Evolutionary conservation across 768 basidiomycete genomes (phyloP).

Genomic region (Psilocybe azurescens): DNA sequence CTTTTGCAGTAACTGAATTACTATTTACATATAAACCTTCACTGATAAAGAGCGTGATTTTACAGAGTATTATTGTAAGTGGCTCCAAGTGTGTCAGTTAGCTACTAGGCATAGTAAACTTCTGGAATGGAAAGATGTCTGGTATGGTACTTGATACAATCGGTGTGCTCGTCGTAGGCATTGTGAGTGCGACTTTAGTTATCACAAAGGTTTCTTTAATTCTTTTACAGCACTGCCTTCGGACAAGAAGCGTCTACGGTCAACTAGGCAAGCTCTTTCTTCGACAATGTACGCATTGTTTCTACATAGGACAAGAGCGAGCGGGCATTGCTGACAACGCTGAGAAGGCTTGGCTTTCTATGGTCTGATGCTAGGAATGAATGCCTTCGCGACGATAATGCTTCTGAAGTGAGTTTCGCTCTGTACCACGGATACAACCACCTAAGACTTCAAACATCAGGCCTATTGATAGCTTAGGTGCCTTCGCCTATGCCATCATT

Average conservation of each 20-base stretch:
- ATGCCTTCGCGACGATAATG: not conserved
- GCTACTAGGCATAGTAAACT: too few species aligned
- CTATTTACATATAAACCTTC: too few species aligned
- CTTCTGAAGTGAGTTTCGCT: not conserved
- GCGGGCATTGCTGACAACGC: not conserved
- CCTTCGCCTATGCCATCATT: not conserved
- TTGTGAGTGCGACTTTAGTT: not conserved
- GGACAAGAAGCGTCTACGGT: not conserved
- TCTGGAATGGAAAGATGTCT: not conserved
- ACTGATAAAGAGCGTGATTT: too few species aligned
- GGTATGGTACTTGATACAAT: not conserved
- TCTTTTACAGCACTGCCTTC: not conserved
- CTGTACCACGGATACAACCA: too few species aligned
- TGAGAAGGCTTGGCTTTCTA: not conserved
- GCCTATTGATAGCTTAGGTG: not conserved
- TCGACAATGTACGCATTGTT: not conserved
- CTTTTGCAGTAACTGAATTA: not conserved
- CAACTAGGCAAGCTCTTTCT: not conserved
- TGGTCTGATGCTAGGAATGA: not conserved
- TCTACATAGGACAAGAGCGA: too few species aligned
- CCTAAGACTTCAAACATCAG: not conserved
- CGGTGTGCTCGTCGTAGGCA: not conserved
- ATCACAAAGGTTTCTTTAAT: not conserved
- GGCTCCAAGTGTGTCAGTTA: too few species aligned
- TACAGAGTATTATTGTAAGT: not conserved